phyloP scores from a whole-genome alignment of 1,139 yeast species.

The Yamadazyma aaseri region DNA sequence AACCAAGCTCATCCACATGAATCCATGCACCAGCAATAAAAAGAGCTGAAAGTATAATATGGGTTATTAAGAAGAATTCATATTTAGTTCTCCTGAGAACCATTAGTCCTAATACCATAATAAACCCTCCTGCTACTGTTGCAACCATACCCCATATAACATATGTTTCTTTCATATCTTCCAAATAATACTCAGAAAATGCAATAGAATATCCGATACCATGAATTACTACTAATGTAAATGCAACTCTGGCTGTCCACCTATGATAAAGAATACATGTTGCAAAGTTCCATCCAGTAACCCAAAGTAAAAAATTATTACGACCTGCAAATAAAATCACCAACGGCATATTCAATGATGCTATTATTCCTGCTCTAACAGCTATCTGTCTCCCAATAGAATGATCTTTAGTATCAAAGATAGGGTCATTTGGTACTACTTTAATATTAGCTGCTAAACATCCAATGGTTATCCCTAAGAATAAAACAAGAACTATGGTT shows the following conservation, averaged over 20 bases:
- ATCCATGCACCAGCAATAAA: constrained; percentile 44
- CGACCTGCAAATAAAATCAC: constrained; percentile 44
- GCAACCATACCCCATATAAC: constrained; percentile 34
- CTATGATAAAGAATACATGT: constrained; percentile 38
- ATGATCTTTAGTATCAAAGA: constrained; percentile 14
- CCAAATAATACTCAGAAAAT: constrained; percentile 14
- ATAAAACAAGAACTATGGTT: constrained; percentile 29
- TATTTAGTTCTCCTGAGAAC: constrained; percentile 42
- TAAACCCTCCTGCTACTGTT: constrained; percentile 26
- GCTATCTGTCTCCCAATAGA: constrained; percentile 30
- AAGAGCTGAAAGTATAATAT: constrained; percentile 40
- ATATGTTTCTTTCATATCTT: constrained; percentile 19
- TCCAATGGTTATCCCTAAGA: constrained; percentile 45
- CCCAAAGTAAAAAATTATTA: constrained; percentile 42
- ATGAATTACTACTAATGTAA: constrained; percentile 30
- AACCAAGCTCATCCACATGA: constrained; percentile 43
- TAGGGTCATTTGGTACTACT: constrained; percentile 24
- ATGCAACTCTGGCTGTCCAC: constrained; percentile 36
- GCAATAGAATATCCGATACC: constrained; percentile 38
- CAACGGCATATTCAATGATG: constrained; percentile 31
- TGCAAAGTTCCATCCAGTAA: constrained; percentile 38
- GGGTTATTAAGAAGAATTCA: constrained; percentile 41
- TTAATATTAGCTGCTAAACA: constrained; percentile 25
- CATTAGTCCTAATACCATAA: constrained; percentile 38
- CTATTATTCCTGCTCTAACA: constrained; percentile 35